Percentiles rank a stretch among this genome's conserved stretches.
Conservation (phyloP, 73 alveolate genomes). For the Loxodes magnus region DNA sequence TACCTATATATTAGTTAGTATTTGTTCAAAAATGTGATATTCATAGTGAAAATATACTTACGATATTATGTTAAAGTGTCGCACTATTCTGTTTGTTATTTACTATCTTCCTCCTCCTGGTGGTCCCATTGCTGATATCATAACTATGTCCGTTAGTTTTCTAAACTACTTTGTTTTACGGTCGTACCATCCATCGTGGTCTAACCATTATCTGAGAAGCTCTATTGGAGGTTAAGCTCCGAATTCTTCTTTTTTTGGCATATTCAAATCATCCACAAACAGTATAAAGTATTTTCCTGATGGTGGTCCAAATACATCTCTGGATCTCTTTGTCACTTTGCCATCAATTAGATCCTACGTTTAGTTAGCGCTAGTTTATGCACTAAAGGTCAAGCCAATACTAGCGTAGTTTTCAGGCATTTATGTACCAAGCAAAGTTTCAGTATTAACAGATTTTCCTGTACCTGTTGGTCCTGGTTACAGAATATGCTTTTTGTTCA, state of each 20-base stretch:
- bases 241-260: slow-evolving; percentile 99
- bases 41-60: slow-evolving; percentile 65
- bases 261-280: slow-evolving; percentile 99
- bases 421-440: slow-evolving; percentile 86
- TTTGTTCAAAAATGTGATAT: neutral
- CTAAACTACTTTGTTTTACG: slow-evolving; percentile 83
- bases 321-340: slow-evolving; percentile 90
- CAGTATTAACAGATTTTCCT: slow-evolving; percentile 96
- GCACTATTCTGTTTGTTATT: slow-evolving; percentile 90
- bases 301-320: slow-evolving; percentile 98
- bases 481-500: slow-evolving; percentile 87
- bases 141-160: slow-evolving; percentile 87
- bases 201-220: slow-evolving; percentile 97
- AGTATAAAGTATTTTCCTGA: slow-evolving; percentile 95
- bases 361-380: slow-evolving; percentile 96
- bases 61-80: slow-evolving; percentile 91
- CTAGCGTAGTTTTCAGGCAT: slow-evolving; percentile 92
- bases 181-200: slow-evolving; percentile 99
- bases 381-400: slow-evolving; percentile 88
- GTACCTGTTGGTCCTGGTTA: slow-evolving; percentile 99
- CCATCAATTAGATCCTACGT: slow-evolving; percentile 92
- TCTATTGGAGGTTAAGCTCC: slow-evolving; percentile 99
- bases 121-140: slow-evolving; percentile 99
- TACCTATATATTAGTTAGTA: neutral
- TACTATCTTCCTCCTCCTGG: slow-evolving; percentile 99